Percentiles rank a stretch among this genome's conserved stretches.
Conservation (phyloP, 2,329 filamentous ascomycete species). For the Ceratocystis lukuohia region DNA sequence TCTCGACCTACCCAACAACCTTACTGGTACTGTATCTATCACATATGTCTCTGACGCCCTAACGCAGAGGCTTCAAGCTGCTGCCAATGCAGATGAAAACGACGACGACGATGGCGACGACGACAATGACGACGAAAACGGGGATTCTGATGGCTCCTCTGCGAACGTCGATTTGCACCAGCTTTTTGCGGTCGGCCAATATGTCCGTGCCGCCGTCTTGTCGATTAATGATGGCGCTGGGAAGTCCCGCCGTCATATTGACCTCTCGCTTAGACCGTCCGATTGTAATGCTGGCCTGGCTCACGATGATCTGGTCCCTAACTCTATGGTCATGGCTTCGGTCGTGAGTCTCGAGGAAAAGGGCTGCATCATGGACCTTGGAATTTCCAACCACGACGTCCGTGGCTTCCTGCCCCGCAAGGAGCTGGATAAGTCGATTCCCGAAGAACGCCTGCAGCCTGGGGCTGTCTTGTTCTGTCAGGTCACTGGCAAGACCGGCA, state of each 20-base stretch:
- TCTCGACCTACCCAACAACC: slow-evolving; percentile 80
- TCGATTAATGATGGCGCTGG: slow-evolving; percentile 49
- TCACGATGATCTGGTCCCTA: slow-evolving; percentile 57
- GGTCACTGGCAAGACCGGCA: slow-evolving; percentile 64
- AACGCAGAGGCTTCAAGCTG: slow-evolving; percentile 61
- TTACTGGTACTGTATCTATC: slow-evolving; percentile 77
- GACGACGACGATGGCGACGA: slow-evolving; percentile 41
- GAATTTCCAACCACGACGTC: slow-evolving; percentile 52
- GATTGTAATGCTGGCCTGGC: slow-evolving; percentile 64
- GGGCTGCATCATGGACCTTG: slow-evolving; percentile 84
- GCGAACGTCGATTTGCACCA: slow-evolving; percentile 44
- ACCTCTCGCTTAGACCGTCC: slow-evolving; percentile 69
- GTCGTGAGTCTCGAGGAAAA: slow-evolving; percentile 91
- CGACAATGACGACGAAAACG: slow-evolving; percentile 41
- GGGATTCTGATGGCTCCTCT: slow-evolving; percentile 42
- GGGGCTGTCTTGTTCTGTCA: slow-evolving; percentile 77
- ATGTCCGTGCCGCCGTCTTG: slow-evolving; percentile 68
- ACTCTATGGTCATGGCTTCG: slow-evolving; percentile 73
- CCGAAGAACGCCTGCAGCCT: slow-evolving; percentile 58
- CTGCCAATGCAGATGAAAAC: slow-evolving; percentile 38
- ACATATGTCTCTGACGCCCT: slow-evolving; percentile 79
- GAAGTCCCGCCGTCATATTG: slow-evolving; percentile 67
- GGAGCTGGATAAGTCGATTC: slow-evolving; percentile 55
- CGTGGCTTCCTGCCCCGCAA: slow-evolving; percentile 77
- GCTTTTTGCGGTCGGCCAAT: slow-evolving; percentile 75